Conservation (phyloP, 164 flowering plant species). For the Cinnamomum chago region DNA sequence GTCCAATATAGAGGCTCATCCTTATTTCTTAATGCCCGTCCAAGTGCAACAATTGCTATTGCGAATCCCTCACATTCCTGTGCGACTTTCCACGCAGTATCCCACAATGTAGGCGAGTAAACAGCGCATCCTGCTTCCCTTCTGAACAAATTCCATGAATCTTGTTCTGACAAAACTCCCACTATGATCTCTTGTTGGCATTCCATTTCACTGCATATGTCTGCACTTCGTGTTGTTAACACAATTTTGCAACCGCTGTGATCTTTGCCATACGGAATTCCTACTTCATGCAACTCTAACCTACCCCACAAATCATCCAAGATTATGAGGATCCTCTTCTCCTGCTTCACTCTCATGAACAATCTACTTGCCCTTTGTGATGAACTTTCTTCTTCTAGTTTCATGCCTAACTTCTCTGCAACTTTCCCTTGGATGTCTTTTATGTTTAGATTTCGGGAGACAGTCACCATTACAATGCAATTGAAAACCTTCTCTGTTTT, state of each 20-base stretch:
- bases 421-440: conserved; percentile 12
- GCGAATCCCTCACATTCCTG: conserved; percentile 13
- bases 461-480: conserved; percentile 15
- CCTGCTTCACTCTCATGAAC: conserved; percentile 1
- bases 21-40: not conserved
- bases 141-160: conserved; percentile 6
- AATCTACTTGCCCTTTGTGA: not conserved
- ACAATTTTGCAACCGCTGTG: conserved; percentile 8
- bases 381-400: conserved; percentile 1
- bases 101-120: not conserved
- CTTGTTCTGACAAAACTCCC: not conserved
- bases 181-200: not conserved
- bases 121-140: not conserved
- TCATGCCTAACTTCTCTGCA: conserved; percentile 7
- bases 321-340: conserved; percentile 8
- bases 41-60: not conserved
- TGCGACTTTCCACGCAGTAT: not conserved
- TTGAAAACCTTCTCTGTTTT: conserved; percentile 6
- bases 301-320: conserved; percentile 15
- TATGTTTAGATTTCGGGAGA: conserved; percentile 8
- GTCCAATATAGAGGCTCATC: conserved; percentile 11
- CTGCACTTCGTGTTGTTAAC: conserved; percentile 1
- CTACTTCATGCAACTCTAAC: conserved; percentile 2
- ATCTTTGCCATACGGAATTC: conserved; percentile 8
- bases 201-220: not conserved